These are phyloP conservation scores for Phoenix roebelenii DNA, from an alignment of 176 grass and related monocot species.

Conservation along the genomic window DNA sequence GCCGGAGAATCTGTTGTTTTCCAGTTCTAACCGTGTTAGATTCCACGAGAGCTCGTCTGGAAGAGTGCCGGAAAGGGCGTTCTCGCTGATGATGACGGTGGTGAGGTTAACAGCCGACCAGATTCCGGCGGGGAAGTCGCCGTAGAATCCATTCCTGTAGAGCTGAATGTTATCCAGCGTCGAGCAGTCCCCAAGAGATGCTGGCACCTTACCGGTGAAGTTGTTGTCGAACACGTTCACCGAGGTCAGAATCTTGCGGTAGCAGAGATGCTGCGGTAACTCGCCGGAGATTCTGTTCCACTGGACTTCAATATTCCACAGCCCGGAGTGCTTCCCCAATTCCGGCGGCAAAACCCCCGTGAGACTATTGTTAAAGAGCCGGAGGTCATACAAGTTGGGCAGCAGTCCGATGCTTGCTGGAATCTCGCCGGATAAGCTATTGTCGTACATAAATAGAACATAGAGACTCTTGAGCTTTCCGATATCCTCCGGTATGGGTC, in stretches of 20 bases:
- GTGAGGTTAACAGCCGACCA: slow-evolving; percentile 36
- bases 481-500: slow-evolving; percentile 2
- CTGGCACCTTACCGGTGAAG: slow-evolving; percentile 38
- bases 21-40: slow-evolving; percentile 44
- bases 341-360: slow-evolving; percentile 13
- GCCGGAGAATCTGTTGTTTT: slow-evolving; percentile 51
- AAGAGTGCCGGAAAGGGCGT: slow-evolving; percentile 41
- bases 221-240: slow-evolving; percentile 59
- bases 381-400: not conserved
- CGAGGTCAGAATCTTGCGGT: slow-evolving; percentile 19
- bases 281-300: slow-evolving; percentile 42
- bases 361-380: slow-evolving; percentile 12
- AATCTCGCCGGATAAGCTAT: slow-evolving; percentile 7
- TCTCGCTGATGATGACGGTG: slow-evolving; percentile 46
- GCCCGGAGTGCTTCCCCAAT: slow-evolving; percentile 52
- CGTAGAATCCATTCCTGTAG: slow-evolving; percentile 49
- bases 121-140: slow-evolving; percentile 36
- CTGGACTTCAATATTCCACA: slow-evolving; percentile 41
- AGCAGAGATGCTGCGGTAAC: slow-evolving; percentile 40
- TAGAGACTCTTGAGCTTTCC: slow-evolving; percentile 5
- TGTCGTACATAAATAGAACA: not conserved
- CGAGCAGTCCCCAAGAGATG: slow-evolving; percentile 21
- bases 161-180: slow-evolving; percentile 35
- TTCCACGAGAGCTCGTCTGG: slow-evolving; percentile 23
- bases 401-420: slow-evolving; percentile 1